A percentile compares a stretch with the other conserved stretches of the same genome.
phyloP scores from a whole-genome alignment of 2,329 filamentous ascomycete genomes.

The Lachnellula suecica region DNA sequence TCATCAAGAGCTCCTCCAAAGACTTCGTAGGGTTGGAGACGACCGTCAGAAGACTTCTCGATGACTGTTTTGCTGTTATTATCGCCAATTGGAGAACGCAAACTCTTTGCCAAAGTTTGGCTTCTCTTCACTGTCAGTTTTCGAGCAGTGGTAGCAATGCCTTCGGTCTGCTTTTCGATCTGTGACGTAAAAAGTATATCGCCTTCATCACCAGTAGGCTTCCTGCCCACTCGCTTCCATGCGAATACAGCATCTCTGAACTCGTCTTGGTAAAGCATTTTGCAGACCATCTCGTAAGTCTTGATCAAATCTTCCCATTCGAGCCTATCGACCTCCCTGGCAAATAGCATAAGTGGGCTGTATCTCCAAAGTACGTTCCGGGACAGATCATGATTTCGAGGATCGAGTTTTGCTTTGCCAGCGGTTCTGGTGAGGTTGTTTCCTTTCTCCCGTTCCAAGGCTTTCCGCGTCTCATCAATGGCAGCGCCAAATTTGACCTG shows the following conservation, averaged over 20 bases:
- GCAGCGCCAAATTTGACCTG: constrained; percentile 76
- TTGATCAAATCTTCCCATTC: constrained; percentile 81
- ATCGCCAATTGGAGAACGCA: constrained; percentile 68
- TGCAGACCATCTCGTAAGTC: constrained; percentile 76
- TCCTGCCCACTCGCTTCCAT: constrained; percentile 79
- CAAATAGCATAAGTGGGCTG: constrained; percentile 82
- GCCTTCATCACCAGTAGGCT: constrained; percentile 72
- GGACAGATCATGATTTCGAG: constrained; percentile 67
- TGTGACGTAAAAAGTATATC: constrained; percentile 87
- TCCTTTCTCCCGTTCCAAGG: constrained; percentile 48
- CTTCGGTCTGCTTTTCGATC: constrained; percentile 81
- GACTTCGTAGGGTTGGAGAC: constrained; percentile 74
- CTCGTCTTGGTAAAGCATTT: constrained; percentile 76
- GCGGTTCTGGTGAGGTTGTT: constrained; percentile 49
- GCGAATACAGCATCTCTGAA: constrained; percentile 74
- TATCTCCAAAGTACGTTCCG: constrained; percentile 82
- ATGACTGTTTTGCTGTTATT: constrained; percentile 47
- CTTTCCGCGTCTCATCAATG: constrained; percentile 66
- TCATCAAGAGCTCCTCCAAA: constrained; percentile 81
- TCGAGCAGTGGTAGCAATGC: constrained; percentile 72
- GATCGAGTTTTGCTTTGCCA: constrained; percentile 63
- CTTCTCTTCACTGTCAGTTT: constrained; percentile 94
- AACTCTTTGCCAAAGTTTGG: constrained; percentile 76
- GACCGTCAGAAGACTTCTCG: constrained; percentile 62
- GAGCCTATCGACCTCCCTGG: constrained; percentile 76